phyloP scores from a whole-genome alignment of 305 asterid genomes.

The Rubia balearica region DNA sequence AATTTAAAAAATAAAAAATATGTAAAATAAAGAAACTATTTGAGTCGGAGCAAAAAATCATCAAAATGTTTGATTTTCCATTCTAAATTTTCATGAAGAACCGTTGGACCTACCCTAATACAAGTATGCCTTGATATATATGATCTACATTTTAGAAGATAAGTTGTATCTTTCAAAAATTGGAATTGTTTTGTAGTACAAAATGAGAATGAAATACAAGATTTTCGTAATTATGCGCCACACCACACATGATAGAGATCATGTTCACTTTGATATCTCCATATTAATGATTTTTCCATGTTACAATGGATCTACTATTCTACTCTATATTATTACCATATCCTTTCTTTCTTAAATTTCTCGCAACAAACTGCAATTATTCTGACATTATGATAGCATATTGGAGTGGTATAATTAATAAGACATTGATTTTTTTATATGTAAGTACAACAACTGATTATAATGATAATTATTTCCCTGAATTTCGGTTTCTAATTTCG shows the following conservation, averaged over 20 bases:
- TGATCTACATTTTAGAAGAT: neutral
- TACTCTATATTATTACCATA: conserved; percentile 6
- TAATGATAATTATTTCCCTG: too few species aligned
- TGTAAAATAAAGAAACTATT: too few species aligned
- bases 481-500: too few species aligned
- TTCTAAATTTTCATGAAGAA: too few species aligned
- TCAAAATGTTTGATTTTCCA: too few species aligned
- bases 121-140: too few species aligned
- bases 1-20: too few species aligned
- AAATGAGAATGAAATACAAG: neutral
- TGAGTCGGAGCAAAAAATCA: too few species aligned
- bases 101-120: too few species aligned
- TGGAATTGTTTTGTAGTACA: neutral
- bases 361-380: conserved; percentile 14
- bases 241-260: neutral
- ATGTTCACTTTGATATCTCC: neutral
- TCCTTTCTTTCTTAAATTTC: conserved; percentile 14
- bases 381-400: conserved; percentile 6
- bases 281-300: neutral
- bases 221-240: neutral
- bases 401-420: neutral
- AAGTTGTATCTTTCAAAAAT: neutral
- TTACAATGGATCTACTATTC: neutral
- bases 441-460: too few species aligned
- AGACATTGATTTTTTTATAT: neutral